Percentiles rank a stretch among this genome's conserved stretches.
These are phyloP conservation scores for Leishmania arabica DNA, from an alignment of 208 protist species.

Conservation along the genomic window DNA sequence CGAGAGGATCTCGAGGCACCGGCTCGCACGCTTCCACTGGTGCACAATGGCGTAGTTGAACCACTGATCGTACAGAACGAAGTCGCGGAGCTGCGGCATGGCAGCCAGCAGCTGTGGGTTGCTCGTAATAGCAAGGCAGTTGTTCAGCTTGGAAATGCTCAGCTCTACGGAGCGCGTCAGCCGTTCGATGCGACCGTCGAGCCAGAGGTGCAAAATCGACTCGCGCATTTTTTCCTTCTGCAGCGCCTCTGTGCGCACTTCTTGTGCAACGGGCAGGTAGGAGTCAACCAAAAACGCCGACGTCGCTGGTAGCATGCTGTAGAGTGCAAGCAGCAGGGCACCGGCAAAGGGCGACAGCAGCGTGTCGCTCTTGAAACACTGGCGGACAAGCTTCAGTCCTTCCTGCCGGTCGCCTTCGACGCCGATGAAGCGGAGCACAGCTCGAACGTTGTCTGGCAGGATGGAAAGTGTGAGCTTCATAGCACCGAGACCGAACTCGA, in stretches of 20 bases:
- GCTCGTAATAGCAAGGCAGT: slow-evolving; percentile 37
- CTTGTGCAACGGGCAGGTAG: slow-evolving; percentile 33
- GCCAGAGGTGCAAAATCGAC: slow-evolving; percentile 66
- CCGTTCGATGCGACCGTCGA: slow-evolving; percentile 47
- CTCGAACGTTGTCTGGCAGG: slow-evolving; percentile 34
- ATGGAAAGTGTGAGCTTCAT: slow-evolving; percentile 55
- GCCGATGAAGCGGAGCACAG: slow-evolving; percentile 55
- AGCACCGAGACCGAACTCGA: slow-evolving; percentile 48
- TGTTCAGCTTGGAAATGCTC: slow-evolving; percentile 34
- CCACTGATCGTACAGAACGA: slow-evolving; percentile 65
- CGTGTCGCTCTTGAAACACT: slow-evolving; percentile 58
- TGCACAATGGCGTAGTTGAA: slow-evolving; percentile 40
- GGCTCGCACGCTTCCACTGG: slow-evolving; percentile 43
- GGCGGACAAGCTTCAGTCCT: slow-evolving; percentile 38
- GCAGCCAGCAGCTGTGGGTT: slow-evolving; percentile 41
- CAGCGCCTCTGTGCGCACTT: slow-evolving; percentile 30
- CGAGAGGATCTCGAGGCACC: slow-evolving; percentile 37
- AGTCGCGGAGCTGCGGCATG: slow-evolving; percentile 62
- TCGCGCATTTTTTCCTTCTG: slow-evolving; percentile 27
- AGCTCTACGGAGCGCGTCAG: slow-evolving; percentile 39
- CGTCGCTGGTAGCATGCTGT: slow-evolving; percentile 41
- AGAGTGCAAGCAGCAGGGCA: slow-evolving; percentile 45
- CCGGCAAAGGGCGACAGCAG: slow-evolving; percentile 62
- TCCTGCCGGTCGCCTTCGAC: slow-evolving; percentile 45
- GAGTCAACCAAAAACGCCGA: slow-evolving; percentile 33